Evolutionary conservation across 345 rosid genomes (phyloP), one percentile per base, ranked within the genome.

Genomic region (Acer yangbiense): DNA sequence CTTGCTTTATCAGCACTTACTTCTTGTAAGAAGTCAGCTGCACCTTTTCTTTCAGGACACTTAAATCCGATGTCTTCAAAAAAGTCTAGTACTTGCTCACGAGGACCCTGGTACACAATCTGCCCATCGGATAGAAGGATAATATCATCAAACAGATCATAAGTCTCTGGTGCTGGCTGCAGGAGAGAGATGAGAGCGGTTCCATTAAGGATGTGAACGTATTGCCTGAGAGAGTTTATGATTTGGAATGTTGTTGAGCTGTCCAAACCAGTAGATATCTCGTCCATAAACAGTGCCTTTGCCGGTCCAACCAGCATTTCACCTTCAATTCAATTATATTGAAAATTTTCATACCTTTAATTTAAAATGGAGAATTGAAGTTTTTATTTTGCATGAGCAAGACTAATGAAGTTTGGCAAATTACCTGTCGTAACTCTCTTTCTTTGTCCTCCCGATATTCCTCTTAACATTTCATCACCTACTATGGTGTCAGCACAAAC

Each of bases 161-260:
- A 93, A 61, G 96, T 93, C 78, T 91, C 97, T 0, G 93, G 94
- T 39, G 96, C 91, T 17, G 96, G 97, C 82, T 93, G 95, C 35
- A 93, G 96, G 66, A 93, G 97, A 54, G 97, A 91, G 61, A 93
- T 82, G 66, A 89, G 76, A 23, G 93, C 88, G 9, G 96, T 93
- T 82, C 87, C 90, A 50, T 87, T 71, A 39, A 89, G 78, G 70
- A 89, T 84, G 78, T 88, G 90, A 77, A 82, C 77, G 44, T 75
- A 83, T 64, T 93, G 94, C 84, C 81, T 87, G 63, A 93, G 79
- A 32, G 83, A 87, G 69, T 89, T 91, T 77, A 90, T 84, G 60
- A 93, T 89, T 72, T 90, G 91, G 75, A 68, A 91, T 20, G 94
- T 91, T 11, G 96, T 93, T 8, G 98, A 90, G 79, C 96, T 91